These are phyloP conservation scores for Arachis monticola DNA, from an alignment of 331 rosid genomes.

Conservation along the genomic window DNA sequence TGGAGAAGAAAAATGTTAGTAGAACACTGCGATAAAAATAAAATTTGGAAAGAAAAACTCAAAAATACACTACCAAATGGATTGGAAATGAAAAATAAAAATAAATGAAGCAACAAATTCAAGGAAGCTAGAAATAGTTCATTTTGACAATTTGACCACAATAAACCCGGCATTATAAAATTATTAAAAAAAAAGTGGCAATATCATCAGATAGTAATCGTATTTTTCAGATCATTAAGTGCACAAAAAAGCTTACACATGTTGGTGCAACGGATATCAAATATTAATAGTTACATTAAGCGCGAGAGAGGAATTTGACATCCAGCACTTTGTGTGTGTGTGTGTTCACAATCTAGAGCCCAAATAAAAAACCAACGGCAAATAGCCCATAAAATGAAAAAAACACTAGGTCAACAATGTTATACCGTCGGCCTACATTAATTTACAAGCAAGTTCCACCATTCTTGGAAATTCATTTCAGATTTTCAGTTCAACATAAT, in stretches of 20 bases:
- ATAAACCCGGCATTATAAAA: not conserved
- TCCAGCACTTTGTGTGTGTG: not conserved
- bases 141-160: slow-evolving; percentile 11
- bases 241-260: not conserved
- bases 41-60: too few species aligned
- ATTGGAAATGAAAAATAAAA: not conserved
- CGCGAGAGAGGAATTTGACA: not conserved
- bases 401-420: not conserved
- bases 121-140: not conserved
- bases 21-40: not conserved
- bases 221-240: not conserved
- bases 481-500: slow-evolving; percentile 6
- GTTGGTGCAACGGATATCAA: not conserved
- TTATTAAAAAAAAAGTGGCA: not conserved
- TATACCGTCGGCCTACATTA: not conserved
- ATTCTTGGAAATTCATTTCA: slow-evolving; percentile 26
- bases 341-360: not conserved
- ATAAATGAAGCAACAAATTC: not conserved
- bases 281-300: not conserved
- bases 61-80: not conserved
- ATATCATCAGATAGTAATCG: not conserved
- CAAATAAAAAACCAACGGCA: not conserved
- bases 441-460: not conserved
- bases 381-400: not conserved
- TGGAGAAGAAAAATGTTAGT: slow-evolving; percentile 10